Conservation (phyloP, 2,329 filamentous ascomycete genomes). For the Chaetomium strumarium region DNA sequence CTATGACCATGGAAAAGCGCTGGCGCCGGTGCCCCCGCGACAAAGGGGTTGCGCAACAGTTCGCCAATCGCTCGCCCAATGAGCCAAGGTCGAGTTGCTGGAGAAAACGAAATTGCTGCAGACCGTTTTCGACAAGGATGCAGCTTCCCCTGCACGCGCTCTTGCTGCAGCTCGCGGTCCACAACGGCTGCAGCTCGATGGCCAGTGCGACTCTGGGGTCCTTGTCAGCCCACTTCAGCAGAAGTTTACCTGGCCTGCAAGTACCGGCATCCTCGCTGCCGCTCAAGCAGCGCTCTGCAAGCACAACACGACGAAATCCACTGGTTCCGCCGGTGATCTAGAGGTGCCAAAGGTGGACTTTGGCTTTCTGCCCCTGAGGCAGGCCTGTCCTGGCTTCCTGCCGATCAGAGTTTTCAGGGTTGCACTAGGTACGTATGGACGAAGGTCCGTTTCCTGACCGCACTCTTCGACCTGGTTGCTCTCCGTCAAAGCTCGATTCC, state of each 20-base stretch:
- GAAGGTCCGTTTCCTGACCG: too few species aligned
- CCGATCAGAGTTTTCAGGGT: too few species aligned
- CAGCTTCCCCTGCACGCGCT: slow-evolving; percentile 20
- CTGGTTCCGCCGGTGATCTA: not conserved
- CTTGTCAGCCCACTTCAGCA: slow-evolving; percentile 4
- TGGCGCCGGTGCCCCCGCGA: not conserved
- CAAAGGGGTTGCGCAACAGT: not conserved
- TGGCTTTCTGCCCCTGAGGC: too few species aligned
- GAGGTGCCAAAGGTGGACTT: too few species aligned
- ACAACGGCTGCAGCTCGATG: slow-evolving; percentile 20
- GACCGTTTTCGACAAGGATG: slow-evolving; percentile 26
- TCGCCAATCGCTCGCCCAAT: too few species aligned
- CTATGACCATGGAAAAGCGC: slow-evolving; percentile 4
- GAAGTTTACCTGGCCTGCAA: slow-evolving; percentile 17
- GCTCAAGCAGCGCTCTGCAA: slow-evolving; percentile 4
- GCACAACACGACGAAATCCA: not conserved
- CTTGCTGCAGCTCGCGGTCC: slow-evolving; percentile 21
- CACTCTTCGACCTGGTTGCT: too few species aligned
- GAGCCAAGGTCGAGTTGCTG: slow-evolving; percentile 18
- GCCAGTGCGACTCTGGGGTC: slow-evolving; percentile 21
- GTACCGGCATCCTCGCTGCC: slow-evolving; percentile 21
- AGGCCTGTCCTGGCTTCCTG: too few species aligned
- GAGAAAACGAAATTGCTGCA: slow-evolving; percentile 26
- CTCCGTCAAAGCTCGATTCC: too few species aligned
- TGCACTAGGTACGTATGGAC: too few species aligned